Percentiles rank a stretch among this genome's conserved stretches.
These are phyloP conservation scores for Thalassiosira ordinaria DNA, from an alignment of 352 stramenopile genomes.

Conservation along the genomic window DNA sequence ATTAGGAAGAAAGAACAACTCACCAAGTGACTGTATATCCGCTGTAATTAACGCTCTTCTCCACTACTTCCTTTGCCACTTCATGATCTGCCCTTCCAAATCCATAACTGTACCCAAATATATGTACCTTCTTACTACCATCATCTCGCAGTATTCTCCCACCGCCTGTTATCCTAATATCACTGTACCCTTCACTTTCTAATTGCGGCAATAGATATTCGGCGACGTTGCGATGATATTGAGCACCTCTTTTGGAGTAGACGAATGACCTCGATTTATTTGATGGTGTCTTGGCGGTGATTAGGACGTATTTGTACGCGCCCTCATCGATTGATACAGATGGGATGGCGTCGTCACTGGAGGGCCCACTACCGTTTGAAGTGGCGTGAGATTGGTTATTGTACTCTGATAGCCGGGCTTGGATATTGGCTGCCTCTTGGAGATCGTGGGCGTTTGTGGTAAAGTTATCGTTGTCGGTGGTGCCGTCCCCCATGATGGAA, in stretches of 20 bases:
- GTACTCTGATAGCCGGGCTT: conserved; percentile 41
- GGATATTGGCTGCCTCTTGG: conserved; percentile 61
- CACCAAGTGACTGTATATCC: conserved; percentile 68
- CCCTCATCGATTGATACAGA: conserved; percentile 75
- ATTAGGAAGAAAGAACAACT: too few relatives aligned
- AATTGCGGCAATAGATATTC: conserved; percentile 71
- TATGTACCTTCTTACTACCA: conserved; percentile 63
- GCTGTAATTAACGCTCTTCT: conserved; percentile 58
- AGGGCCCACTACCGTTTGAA: background rate
- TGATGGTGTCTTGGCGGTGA: conserved; percentile 47
- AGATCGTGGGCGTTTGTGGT: conserved; percentile 81
- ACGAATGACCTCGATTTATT: conserved; percentile 62
- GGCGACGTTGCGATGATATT: conserved; percentile 80
- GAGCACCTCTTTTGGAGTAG: conserved; percentile 54
- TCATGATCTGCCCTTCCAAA: conserved; percentile 82
- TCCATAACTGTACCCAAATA: conserved; percentile 82
- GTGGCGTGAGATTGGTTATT: background rate
- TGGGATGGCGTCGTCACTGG: conserved; percentile 44
- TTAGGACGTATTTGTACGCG: conserved; percentile 82
- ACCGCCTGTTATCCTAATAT: conserved; percentile 75
- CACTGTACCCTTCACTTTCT: conserved; percentile 60
- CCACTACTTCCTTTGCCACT: conserved; percentile 63
- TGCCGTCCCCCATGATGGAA: too few relatives aligned
- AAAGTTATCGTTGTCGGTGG: conserved; percentile 10
- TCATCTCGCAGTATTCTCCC: conserved; percentile 69